Evolutionary conservation across 495 filamentous ascomycete genomes (phyloP), one percentile per base, ranked within the genome.

Genomic region (Cryomyces minteri): DNA sequence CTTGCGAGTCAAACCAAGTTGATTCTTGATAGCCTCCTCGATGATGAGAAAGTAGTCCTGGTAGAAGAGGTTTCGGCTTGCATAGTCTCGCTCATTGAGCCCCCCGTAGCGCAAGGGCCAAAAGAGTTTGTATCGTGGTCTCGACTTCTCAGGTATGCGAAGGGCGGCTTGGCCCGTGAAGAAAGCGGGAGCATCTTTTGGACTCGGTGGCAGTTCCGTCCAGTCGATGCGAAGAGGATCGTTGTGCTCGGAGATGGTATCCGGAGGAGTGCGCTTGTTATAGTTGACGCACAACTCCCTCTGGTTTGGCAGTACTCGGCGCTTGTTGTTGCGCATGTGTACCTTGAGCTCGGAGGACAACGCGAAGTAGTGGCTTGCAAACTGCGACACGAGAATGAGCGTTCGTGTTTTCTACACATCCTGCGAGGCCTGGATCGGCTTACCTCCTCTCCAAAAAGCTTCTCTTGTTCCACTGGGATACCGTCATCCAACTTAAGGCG

Each of bases 221-320:
- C 90, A 98, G 41, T 96, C 92, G 29, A 95, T 76, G 39, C 88
- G 78, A 49, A 87, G 64, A 0, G 87, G 80, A 54, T 98, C 90
- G 53, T 37, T 37, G 34, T 37, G 34, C 34, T 37, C 34, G 4
- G 80, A 76, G 39, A 98, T 96, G 28, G 70, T 74, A 49, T 95
- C 88, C 5, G 86, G 79, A 12, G 76, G 72, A 0, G 74, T 81
- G 34, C 82, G 72, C 34, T 82, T 73, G 58, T 98, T 98, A 64
- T 79, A 95, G 58, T 92, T 95, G 44, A 88, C 72, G 3, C 92
- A 86, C 50, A 93, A 67, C 49, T 96, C 90, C 56, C 93, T 94
- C 0, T 88, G 92, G 61, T 95, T 96, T 18, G 92, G 90, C 18
- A 96, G 66, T 11, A 94, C 84, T 51, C 88, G 79, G 43, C 82